phyloP scores from a whole-genome alignment of 257 asterid genomes.

The Capsicum rhomboideum region DNA sequence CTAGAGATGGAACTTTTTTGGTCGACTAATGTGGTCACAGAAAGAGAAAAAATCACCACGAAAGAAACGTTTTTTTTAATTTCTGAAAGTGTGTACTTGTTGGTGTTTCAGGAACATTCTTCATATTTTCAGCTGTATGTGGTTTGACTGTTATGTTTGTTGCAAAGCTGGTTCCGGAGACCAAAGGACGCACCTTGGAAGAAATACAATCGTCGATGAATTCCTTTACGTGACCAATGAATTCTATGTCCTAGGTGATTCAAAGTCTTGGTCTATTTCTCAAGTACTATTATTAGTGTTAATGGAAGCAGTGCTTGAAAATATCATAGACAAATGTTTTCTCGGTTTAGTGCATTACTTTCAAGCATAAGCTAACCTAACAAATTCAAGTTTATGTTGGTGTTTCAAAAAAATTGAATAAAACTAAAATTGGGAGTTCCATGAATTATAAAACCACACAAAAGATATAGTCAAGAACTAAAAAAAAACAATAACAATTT shows the following conservation, averaged over 20 bases:
- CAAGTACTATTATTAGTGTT: background rate
- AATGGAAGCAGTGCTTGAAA: background rate
- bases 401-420: background rate
- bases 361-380: background rate
- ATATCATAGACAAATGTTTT: background rate
- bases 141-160: constrained; percentile 56
- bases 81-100: background rate
- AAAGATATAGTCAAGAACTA: too few relatives aligned
- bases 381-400: background rate
- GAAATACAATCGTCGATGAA: constrained; percentile 71
- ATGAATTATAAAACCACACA: too few relatives aligned
- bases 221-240: constrained; percentile 12
- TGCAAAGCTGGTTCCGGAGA: constrained; percentile 64
- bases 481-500: too few relatives aligned
- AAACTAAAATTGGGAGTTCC: too few relatives aligned
- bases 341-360: background rate
- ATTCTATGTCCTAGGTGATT: background rate
- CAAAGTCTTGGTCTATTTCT: background rate
- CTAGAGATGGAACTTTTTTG: too few relatives aligned
- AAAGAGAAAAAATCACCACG: too few relatives aligned
- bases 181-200: constrained; percentile 73
- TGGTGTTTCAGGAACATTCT: constrained; percentile 56
- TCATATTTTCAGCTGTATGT: constrained; percentile 48
- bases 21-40: too few relatives aligned
- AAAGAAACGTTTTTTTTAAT: too few relatives aligned